phyloP scores from a whole-genome alignment of 257 asterid species.

The Solanum pinnatisectum region DNA sequence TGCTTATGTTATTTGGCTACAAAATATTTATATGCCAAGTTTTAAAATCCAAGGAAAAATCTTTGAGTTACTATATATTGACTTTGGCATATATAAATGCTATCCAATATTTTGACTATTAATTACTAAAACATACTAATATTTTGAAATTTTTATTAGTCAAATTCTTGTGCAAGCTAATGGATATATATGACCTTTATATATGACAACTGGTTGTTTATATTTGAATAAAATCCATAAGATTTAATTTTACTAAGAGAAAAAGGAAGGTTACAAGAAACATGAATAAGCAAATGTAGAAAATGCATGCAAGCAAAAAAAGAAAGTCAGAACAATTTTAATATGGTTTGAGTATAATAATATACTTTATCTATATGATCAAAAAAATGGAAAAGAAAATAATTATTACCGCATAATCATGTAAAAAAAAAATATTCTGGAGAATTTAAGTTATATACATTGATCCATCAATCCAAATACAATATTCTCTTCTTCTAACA shows the following conservation, averaged over 20 bases:
- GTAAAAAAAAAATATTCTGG: background rate
- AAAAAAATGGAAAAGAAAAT: background rate
- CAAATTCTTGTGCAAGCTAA: background rate
- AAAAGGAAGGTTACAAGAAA: background rate
- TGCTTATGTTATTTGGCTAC: no score
- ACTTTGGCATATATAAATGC: background rate
- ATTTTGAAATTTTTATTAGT: background rate
- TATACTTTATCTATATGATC: background rate
- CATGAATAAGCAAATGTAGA: background rate
- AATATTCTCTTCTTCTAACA: background rate
- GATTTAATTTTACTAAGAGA: background rate
- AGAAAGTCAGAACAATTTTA: background rate
- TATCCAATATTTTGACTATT: background rate
- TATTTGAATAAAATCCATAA: background rate
- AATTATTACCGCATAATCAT: background rate
- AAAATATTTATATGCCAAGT: no score
- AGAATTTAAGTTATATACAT: background rate
- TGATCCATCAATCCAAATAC: background rate
- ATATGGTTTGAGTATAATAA: background rate
- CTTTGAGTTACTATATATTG: background rate
- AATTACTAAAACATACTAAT: background rate
- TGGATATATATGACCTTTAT: background rate
- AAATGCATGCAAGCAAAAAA: background rate
- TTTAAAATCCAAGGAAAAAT: background rate
- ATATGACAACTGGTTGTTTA: background rate